These are phyloP conservation scores for Pythium sukuiense DNA, from an alignment of 352 stramenopile species.

Conservation along the genomic window DNA sequence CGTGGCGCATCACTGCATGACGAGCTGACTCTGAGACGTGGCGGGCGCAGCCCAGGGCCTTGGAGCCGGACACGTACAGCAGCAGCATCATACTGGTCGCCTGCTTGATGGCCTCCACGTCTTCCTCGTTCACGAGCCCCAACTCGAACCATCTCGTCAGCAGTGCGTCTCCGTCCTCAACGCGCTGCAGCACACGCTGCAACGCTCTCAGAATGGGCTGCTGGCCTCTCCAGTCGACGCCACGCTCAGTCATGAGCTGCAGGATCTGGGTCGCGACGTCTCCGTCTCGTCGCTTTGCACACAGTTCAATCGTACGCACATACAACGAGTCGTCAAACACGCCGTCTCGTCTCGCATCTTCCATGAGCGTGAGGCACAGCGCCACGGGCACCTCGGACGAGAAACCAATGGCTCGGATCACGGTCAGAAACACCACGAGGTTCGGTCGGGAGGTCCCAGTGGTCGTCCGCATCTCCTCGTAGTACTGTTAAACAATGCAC, in stretches of 20 bases:
- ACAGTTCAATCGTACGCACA: conserved; percentile 58
- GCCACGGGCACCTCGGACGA: conserved; percentile 31
- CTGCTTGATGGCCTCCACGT: conserved; percentile 32
- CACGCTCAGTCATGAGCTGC: conserved; percentile 4
- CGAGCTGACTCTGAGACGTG: conserved; percentile 63
- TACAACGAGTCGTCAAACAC: conserved; percentile 66
- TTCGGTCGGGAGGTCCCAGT: conserved; percentile 48
- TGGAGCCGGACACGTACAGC: conserved; percentile 15
- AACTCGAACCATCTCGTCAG: conserved; percentile 35
- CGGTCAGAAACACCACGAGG: conserved; percentile 71
- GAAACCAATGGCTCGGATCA: conserved; percentile 57
- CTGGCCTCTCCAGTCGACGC: conserved; percentile 22
- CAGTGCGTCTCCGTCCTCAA: conserved; percentile 35
- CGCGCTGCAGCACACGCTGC: conserved; percentile 37
- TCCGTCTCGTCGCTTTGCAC: conserved; percentile 42
- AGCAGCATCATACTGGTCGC: conserved; percentile 25
- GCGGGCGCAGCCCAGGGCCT: conserved; percentile 37
- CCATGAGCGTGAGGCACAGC: conserved; percentile 45
- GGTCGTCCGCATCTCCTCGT: conserved; percentile 58
- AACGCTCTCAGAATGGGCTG: conserved; percentile 38
- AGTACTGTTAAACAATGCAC: conserved; percentile 31
- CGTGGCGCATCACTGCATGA: conserved; percentile 67
- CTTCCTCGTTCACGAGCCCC: conserved; percentile 24
- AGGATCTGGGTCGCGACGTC: conserved; percentile 36
- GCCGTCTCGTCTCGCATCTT: conserved; percentile 42